Evolutionary conservation across 441 rosid genomes (phyloP).

Genomic region (Melianthus villosus): DNA sequence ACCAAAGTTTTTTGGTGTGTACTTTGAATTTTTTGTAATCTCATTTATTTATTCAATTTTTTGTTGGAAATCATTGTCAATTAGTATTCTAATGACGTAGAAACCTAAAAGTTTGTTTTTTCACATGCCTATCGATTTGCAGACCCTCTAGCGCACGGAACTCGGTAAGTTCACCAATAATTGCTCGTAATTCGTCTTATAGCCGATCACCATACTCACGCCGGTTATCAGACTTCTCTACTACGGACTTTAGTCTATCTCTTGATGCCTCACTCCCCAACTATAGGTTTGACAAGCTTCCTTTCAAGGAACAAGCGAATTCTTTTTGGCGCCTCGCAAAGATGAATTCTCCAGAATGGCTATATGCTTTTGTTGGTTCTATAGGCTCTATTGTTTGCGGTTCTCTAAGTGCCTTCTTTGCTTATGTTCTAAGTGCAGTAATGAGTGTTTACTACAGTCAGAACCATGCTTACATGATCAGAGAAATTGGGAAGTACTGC

Average conservation of each 20-base stretch:
- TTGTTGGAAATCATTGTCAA: neutral
- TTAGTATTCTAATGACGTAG: too few relatives aligned
- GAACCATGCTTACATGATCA: slow-evolving; percentile 60
- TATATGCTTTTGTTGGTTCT: slow-evolving; percentile 75
- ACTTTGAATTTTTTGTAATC: too few relatives aligned
- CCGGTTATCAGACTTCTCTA: slow-evolving; percentile 89
- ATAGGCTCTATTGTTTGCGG: slow-evolving; percentile 85
- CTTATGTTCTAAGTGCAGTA: slow-evolving; percentile 85
- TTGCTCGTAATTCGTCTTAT: slow-evolving; percentile 84
- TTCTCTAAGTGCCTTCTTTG: slow-evolving; percentile 89
- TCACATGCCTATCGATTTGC: slow-evolving; percentile 15
- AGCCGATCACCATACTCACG: slow-evolving; percentile 96
- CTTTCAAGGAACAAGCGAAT: slow-evolving; percentile 84
- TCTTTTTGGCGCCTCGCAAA: slow-evolving; percentile 88
- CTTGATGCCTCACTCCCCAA: slow-evolving; percentile 57
- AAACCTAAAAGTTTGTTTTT: neutral
- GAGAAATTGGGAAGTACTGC: slow-evolving; percentile 75
- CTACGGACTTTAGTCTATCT: slow-evolving; percentile 88
- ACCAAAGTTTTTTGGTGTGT: too few relatives aligned
- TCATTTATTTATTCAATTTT: too few relatives aligned
- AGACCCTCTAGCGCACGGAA: slow-evolving; percentile 98
- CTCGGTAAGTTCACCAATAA: slow-evolving; percentile 96
- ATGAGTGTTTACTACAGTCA: slow-evolving; percentile 75
- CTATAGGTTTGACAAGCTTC: slow-evolving; percentile 70
- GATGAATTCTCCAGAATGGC: slow-evolving; percentile 98